Base-by-base conservation (phyloP, 169 alveolate genomes). In the Eimeria praecox region DNA sequence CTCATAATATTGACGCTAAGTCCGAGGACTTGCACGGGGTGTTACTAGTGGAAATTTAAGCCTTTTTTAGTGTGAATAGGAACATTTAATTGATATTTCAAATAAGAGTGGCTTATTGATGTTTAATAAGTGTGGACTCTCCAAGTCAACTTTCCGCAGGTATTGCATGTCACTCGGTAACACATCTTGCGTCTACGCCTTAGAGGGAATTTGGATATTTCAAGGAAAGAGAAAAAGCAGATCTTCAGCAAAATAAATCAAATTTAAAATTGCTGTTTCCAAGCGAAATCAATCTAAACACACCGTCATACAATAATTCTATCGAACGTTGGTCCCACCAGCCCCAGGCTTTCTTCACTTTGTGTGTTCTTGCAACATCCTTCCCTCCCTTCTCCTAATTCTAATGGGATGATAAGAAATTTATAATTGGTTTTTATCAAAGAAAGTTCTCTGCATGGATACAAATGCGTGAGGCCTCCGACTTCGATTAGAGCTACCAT, bases 111-210 rank as follows among this genome's bases (percentile, higher is more conserved):
- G 30, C 12, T 20, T 38, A n/a, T 35, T 9, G 59, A 12, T 40
- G 18, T 8, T 4, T 38, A 46, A 22, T 20, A 78, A n/a, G 88
- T 52, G 75, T 83, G 44, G 75, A 83, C 91, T 33, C 33, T 44
- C 91, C 91, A 83, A 42, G 91, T 83, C 49, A 42, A 16, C 52
- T 83, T 83, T 16, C 91, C 91, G 30, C 91, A 83, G 40, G 56
- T 54, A 8, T 16, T 54, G 75, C 91, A 83, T 8, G 91, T 83
- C 12, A 46, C 59, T 5, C 62, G 91, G 75, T 54, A 52, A 54
- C 91, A 83, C 91, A 83, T 83, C 52, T n/a, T 83, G 77, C 16
- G 14, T n/a, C 52, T 40, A 9, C 16, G 24, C 30, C 83, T 10
- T 35, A 12, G 16, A 71, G 52, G 24, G 38, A 8, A 5, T 33